Conservation (phyloP, 306 rosid genomes). For the Begonia fuchsioides region DNA sequence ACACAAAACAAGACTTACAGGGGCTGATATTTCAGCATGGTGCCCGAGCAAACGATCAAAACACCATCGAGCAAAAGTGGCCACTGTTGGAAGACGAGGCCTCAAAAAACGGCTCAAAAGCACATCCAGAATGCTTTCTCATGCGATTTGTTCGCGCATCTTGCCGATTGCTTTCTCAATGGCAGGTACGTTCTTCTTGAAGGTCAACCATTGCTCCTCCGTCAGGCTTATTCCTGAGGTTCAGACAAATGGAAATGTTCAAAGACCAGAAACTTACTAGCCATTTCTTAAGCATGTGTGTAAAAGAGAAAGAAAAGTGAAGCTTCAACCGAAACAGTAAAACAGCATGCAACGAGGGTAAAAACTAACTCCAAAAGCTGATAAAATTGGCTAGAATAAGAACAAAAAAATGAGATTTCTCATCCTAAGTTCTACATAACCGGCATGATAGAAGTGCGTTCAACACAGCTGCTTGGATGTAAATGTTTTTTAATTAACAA, state of each 20-base stretch:
- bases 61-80: no score
- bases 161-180: conserved; percentile 62
- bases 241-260: conserved; percentile 4
- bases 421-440: no score
- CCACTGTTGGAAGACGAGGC: no score
- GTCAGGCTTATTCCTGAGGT: conserved; percentile 90
- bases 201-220: conserved; percentile 70
- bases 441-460: no score
- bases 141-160: conserved; percentile 37
- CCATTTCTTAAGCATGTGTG: not conserved
- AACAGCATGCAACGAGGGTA: not conserved
- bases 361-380: not conserved
- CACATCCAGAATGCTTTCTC: conserved; percentile 11
- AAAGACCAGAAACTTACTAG: not conserved
- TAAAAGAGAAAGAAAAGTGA: not conserved
- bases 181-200: conserved; percentile 59
- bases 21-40: no score
- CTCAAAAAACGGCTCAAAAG: conserved; percentile 7
- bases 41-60: no score
- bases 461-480: no score
- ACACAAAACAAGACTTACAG: no score
- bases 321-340: not conserved
- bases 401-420: no score
- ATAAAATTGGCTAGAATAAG: no score
- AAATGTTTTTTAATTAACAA: no score